These are phyloP conservation scores for Fusarium odoratissimum DNA, from an alignment of 2,329 filamentous ascomycete genomes.

Conservation along the genomic window DNA sequence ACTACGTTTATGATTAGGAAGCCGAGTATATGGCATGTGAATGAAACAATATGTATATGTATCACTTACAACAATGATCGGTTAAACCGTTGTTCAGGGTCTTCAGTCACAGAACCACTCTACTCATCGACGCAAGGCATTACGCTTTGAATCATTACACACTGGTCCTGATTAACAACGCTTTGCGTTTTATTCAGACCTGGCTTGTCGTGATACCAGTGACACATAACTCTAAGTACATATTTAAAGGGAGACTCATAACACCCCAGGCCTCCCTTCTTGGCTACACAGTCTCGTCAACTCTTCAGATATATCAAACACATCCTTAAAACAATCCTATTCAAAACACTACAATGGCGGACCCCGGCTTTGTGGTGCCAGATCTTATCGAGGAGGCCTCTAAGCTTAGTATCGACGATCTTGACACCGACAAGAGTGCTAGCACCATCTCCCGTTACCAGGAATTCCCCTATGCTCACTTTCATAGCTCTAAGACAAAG, in stretches of 20 bases:
- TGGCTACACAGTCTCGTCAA: not conserved
- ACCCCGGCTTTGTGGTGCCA: not conserved
- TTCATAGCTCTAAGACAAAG: not conserved
- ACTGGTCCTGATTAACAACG: not conserved
- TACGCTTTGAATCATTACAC: not conserved
- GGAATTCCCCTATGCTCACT: conserved; percentile 8
- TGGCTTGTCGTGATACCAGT: not conserved
- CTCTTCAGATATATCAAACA: not conserved
- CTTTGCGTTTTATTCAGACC: not conserved
- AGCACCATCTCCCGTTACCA: conserved; percentile 5
- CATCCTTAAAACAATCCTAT: not conserved
- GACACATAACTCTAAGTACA: not conserved
- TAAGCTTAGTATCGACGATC: not conserved
- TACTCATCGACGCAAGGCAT: not conserved
- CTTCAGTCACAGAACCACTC: not conserved
- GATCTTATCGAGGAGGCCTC: not conserved
- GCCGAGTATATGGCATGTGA: conserved; percentile 16
- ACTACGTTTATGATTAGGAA: conserved; percentile 14
- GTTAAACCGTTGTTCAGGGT: not conserved
- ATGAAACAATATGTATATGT: conserved; percentile 19
- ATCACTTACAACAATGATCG: not conserved
- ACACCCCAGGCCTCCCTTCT: not conserved
- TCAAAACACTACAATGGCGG: conserved; percentile 6
- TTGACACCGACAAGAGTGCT: not conserved
- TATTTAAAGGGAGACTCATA: conserved; percentile 8